Conservation (phyloP, 2,329 filamentous ascomycete species). For the Aphanocladium album region DNA sequence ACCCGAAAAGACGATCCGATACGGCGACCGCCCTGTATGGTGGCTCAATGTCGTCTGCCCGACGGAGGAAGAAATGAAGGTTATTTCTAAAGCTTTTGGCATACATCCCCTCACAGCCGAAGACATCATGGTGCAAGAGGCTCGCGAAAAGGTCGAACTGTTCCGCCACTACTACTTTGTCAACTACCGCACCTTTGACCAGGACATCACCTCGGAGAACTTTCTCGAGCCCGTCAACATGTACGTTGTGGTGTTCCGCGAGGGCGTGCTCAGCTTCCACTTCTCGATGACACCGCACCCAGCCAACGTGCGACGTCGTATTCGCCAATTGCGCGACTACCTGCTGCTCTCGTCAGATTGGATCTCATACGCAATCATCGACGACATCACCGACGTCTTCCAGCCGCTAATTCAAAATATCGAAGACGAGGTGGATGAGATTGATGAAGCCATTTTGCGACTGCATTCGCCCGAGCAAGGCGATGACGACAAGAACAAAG, state of each 20-base stretch:
- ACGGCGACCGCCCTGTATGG: slow-evolving; percentile 85
- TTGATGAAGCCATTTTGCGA: slow-evolving; percentile 84
- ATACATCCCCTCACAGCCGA: slow-evolving; percentile 94
- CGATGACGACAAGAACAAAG: slow-evolving; percentile 42
- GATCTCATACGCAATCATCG: slow-evolving; percentile 97
- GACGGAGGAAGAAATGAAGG: slow-evolving; percentile 92
- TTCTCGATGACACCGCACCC: slow-evolving; percentile 95
- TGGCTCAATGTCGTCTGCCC: slow-evolving; percentile 93
- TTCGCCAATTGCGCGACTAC: slow-evolving; percentile 91
- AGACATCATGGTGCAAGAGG: slow-evolving; percentile 96
- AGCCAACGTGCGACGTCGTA: slow-evolving; percentile 88
- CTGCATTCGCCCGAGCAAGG: slow-evolving; percentile 60
- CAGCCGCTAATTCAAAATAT: slow-evolving; percentile 87
- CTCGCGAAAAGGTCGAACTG: slow-evolving; percentile 94
- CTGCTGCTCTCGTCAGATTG: slow-evolving; percentile 90
- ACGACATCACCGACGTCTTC: slow-evolving; percentile 97
- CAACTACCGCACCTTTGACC: slow-evolving; percentile 96
- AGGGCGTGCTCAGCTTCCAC: slow-evolving; percentile 94
- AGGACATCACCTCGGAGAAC: slow-evolving; percentile 81
- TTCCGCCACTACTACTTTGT: slow-evolving; percentile 99
- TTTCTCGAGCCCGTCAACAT: slow-evolving; percentile 95
- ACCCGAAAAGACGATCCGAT: slow-evolving; percentile 45
- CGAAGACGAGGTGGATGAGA: slow-evolving; percentile 94
- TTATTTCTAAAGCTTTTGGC: slow-evolving; percentile 85
- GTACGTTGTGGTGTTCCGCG: slow-evolving; percentile 94